These are phyloP conservation scores for Malus hybrid DNA, from an alignment of 331 rosid species.

Conservation along the genomic window DNA sequence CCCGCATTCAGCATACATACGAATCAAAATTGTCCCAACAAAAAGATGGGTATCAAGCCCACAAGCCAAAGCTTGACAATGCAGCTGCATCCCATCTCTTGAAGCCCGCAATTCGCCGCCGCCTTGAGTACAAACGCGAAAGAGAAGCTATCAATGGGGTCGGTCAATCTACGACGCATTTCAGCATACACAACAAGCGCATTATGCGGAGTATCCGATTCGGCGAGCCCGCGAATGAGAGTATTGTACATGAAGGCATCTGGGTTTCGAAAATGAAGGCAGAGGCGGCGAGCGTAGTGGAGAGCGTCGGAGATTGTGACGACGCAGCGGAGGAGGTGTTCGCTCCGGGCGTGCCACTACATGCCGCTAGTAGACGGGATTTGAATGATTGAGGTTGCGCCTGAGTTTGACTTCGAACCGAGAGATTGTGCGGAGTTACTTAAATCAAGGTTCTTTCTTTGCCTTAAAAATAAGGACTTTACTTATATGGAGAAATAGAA, in stretches of 20 bases:
- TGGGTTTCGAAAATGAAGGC: slow-evolving; percentile 48
- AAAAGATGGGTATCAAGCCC: slow-evolving; percentile 52
- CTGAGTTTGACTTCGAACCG: too few species aligned
- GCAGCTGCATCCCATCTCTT: slow-evolving; percentile 52
- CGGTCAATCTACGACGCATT: slow-evolving; percentile 35
- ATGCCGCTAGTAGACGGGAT: too few species aligned
- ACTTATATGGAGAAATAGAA: too few species aligned
- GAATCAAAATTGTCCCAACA: slow-evolving; percentile 61
- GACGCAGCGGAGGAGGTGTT: slow-evolving; percentile 55
- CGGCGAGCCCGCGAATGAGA: slow-evolving; percentile 60
- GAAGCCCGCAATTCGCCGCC: slow-evolving; percentile 37
- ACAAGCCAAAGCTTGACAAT: slow-evolving; percentile 35
- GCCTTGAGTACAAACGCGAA: slow-evolving; percentile 69
- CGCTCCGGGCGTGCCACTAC: too few species aligned
- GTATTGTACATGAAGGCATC: slow-evolving; percentile 87
- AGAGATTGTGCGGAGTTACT: too few species aligned
- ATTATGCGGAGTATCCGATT: slow-evolving; percentile 34
- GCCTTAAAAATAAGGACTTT: too few species aligned
- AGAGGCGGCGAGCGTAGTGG: slow-evolving; percentile 48
- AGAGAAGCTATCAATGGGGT: slow-evolving; percentile 59
- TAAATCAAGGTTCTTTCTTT: too few species aligned
- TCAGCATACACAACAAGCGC: slow-evolving; percentile 44
- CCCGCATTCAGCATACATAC: slow-evolving; percentile 68
- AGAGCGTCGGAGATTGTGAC: slow-evolving; percentile 48
- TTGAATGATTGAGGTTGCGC: too few species aligned